Conservation (phyloP, 2,329 filamentous ascomycete species). For the Chalara sp. region DNA sequence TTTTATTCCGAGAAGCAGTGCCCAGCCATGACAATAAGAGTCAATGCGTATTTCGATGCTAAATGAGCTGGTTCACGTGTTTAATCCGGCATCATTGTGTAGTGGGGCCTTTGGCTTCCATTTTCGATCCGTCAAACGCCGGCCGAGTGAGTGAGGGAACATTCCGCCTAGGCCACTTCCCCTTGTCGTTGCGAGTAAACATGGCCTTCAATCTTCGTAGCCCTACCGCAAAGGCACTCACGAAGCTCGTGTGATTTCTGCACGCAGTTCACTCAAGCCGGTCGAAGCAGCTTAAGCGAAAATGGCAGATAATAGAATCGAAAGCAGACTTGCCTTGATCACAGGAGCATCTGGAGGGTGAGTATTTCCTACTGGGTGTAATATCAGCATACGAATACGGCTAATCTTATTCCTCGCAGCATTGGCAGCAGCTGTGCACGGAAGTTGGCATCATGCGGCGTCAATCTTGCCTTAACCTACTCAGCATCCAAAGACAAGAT, state of each 20-base stretch:
- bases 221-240: background rate
- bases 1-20: too few relatives aligned
- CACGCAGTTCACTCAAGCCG: background rate
- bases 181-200: background rate
- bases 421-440: conserved; percentile 53
- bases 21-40: too few relatives aligned
- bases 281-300: background rate
- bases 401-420: conserved; percentile 27
- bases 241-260: background rate
- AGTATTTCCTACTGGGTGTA: conserved; percentile 11
- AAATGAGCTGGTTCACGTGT: background rate
- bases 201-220: background rate
- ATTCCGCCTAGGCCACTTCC: background rate
- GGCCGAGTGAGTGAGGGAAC: background rate
- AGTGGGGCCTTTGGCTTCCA: background rate
- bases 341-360: conserved; percentile 57
- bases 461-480: conserved; percentile 53
- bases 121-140: background rate
- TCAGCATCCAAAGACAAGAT: conserved; percentile 39
- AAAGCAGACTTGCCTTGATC: conserved; percentile 48
- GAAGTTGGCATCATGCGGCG: conserved; percentile 44
- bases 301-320: conserved; percentile 35
- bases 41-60: background rate
- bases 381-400: background rate
- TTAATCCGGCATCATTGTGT: background rate